Evolutionary conservation across 2,329 filamentous ascomycete species (phyloP).

Genomic region (Fusarium sp.): DNA sequence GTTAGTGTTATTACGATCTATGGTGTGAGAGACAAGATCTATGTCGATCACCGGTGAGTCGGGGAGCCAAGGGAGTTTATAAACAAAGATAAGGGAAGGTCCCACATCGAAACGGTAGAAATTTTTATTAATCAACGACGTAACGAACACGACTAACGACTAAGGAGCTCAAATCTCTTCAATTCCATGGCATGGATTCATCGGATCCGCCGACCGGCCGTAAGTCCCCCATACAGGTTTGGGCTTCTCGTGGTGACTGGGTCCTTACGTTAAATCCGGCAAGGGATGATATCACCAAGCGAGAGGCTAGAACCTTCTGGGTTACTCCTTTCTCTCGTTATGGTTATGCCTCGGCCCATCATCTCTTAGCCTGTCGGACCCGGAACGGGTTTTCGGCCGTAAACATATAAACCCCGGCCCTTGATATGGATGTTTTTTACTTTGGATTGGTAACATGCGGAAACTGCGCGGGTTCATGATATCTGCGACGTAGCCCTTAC

Average conservation of each 20-base stretch:
- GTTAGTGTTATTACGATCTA: background rate
- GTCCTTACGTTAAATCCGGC: constrained; percentile 16
- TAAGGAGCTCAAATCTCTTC: constrained; percentile 18
- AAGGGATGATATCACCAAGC: constrained; percentile 29
- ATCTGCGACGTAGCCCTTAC: background rate
- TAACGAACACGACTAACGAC: background rate
- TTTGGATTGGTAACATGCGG: background rate
- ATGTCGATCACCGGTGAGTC: constrained; percentile 4
- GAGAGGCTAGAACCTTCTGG: constrained; percentile 14
- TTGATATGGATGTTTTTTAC: background rate
- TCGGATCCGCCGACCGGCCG: constrained; percentile 30
- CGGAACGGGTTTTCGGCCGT: constrained; percentile 34
- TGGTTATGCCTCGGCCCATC: constrained; percentile 25
- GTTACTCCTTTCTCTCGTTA: background rate
- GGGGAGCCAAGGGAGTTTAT: constrained; percentile 20
- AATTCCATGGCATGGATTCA: constrained; percentile 10
- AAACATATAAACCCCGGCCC: constrained; percentile 16
- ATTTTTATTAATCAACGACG: constrained; percentile 25
- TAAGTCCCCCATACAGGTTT: constrained; percentile 9
- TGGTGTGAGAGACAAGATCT: constrained; percentile 1
- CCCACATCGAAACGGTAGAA: background rate
- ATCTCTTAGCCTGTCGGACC: constrained; percentile 19
- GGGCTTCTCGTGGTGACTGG: constrained; percentile 14
- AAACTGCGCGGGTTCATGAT: background rate
- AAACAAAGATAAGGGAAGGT: constrained; percentile 10